Conservation (phyloP, 75 land plant genomes). For the Sequoia sempervirens region DNA sequence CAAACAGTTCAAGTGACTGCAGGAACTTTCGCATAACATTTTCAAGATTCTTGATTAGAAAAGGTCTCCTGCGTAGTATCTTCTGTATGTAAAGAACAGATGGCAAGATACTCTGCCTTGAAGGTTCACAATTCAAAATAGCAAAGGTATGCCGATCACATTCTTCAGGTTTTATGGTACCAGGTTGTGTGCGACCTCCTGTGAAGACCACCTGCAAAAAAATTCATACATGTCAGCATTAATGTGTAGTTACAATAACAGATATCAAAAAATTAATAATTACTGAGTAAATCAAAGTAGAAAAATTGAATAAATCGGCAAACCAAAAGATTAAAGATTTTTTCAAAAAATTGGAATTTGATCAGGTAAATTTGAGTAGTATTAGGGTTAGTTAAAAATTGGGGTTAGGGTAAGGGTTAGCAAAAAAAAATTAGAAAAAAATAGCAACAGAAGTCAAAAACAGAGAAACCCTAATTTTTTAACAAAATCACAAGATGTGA, state of each 20-base stretch:
- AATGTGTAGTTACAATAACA: not conserved
- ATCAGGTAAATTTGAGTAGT: no score
- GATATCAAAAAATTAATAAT: not conserved
- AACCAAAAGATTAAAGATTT: no score
- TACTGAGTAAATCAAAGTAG: not conserved
- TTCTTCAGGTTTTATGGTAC: slow-evolving; percentile 90
- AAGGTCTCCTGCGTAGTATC: slow-evolving; percentile 78
- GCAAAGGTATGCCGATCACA: slow-evolving; percentile 86
- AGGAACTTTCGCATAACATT: slow-evolving; percentile 92
- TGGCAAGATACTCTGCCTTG: slow-evolving; percentile 81
- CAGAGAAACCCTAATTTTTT: no score
- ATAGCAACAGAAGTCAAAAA: no score
- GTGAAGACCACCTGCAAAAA: slow-evolving; percentile 75
- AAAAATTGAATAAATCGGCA: no score
- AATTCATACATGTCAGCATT: not conserved
- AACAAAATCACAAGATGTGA: no score
- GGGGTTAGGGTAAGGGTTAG: no score
- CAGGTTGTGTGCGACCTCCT: slow-evolving; percentile 93
- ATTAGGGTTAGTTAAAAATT: no score
- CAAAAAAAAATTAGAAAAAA: no score
- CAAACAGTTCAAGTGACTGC: slow-evolving; percentile 93
- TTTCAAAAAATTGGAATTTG: no score
- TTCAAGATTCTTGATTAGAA: slow-evolving; percentile 93
- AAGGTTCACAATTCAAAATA: slow-evolving; percentile 77
- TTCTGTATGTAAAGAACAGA: slow-evolving; percentile 88